Evolutionary conservation across 2,329 filamentous ascomycete genomes (phyloP).

Genomic region (Colletotrichum destructivum): DNA sequence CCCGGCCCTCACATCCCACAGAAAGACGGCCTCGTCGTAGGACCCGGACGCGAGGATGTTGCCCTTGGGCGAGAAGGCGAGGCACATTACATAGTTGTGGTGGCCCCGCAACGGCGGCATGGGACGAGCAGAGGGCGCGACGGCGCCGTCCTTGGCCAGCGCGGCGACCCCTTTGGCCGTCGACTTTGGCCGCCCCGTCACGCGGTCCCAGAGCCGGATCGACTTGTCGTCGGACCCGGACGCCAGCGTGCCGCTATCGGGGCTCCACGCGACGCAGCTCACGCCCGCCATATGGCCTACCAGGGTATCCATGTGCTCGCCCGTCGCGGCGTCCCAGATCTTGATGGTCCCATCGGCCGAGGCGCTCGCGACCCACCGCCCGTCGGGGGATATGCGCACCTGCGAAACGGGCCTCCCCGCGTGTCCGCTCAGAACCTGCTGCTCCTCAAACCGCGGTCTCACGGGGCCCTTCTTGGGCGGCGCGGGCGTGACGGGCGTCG

Average conservation of each 20-base stretch:
- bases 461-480: conserved; percentile 43
- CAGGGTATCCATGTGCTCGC: conserved; percentile 86
- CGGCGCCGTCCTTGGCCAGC: conserved; percentile 41
- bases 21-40: conserved; percentile 96
- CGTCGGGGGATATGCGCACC: conserved; percentile 92
- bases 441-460: conserved; percentile 27
- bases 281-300: conserved; percentile 95
- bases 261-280: conserved; percentile 93
- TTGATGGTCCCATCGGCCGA: conserved; percentile 93
- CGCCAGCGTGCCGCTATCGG: conserved; percentile 88
- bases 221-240: conserved; percentile 97
- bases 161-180: conserved; percentile 54
- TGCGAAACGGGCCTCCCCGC: conserved; percentile 80
- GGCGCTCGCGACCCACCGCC: conserved; percentile 88
- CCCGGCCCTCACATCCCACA: conserved; percentile 95
- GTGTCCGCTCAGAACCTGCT: conserved; percentile 81
- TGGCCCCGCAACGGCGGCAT: conserved; percentile 82
- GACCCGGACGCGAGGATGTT: conserved; percentile 96
- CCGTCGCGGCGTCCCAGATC: conserved; percentile 87
- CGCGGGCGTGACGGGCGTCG: conserved; percentile 37
- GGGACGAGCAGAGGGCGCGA: conserved; percentile 47
- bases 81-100: conserved; percentile 94
- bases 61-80: conserved; percentile 97
- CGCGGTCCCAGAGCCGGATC: conserved; percentile 90
- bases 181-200: conserved; percentile 70